Evolutionary conservation across 257 asterid species (phyloP).

Genomic region (Lithospermum erythrorhizon): DNA sequence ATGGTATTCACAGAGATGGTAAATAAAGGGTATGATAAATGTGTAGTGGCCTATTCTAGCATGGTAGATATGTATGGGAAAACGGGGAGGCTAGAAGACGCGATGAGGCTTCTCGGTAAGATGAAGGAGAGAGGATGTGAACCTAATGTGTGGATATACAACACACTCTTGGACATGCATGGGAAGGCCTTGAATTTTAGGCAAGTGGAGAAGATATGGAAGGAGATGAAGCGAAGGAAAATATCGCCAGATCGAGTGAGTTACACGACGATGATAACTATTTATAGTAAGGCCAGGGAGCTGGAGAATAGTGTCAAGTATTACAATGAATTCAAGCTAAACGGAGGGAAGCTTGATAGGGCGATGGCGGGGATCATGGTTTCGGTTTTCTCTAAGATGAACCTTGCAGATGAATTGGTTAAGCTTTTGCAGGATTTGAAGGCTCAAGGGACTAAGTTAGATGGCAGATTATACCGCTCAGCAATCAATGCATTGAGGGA

Average conservation of each 20-base stretch:
- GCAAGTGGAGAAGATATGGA: slow-evolving; percentile 66
- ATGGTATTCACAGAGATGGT: slow-evolving; percentile 52
- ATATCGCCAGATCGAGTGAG: slow-evolving; percentile 56
- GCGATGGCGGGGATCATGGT: slow-evolving; percentile 91
- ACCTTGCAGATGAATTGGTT: slow-evolving; percentile 53
- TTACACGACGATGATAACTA: slow-evolving; percentile 63
- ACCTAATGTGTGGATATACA: slow-evolving; percentile 92
- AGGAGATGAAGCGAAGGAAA: slow-evolving; percentile 66
- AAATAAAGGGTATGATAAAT: slow-evolving; percentile 49
- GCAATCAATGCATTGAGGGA: slow-evolving; percentile 71
- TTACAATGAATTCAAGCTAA: slow-evolving; percentile 49
- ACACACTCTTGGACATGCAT: slow-evolving; percentile 63
- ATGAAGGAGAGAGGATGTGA: slow-evolving; percentile 73
- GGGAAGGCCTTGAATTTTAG: slow-evolving; percentile 45
- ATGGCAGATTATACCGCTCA: slow-evolving; percentile 53
- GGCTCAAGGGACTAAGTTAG: slow-evolving; percentile 39
- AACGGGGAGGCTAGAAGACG: slow-evolving; percentile 52
- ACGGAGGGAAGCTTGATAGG: slow-evolving; percentile 50
- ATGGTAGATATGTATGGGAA: slow-evolving; percentile 73
- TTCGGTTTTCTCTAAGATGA: slow-evolving; percentile 65
- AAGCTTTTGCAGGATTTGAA: slow-evolving; percentile 72
- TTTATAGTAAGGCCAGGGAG: slow-evolving; percentile 54
- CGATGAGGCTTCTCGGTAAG: slow-evolving; percentile 60
- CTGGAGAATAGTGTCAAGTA: slow-evolving; percentile 38
- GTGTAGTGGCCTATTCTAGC: slow-evolving; percentile 76